A percentile compares a stretch with the other conserved stretches of the same genome.
phyloP scores from a whole-genome alignment of 208 protist species.

The Leishmania amazonensis region DNA sequence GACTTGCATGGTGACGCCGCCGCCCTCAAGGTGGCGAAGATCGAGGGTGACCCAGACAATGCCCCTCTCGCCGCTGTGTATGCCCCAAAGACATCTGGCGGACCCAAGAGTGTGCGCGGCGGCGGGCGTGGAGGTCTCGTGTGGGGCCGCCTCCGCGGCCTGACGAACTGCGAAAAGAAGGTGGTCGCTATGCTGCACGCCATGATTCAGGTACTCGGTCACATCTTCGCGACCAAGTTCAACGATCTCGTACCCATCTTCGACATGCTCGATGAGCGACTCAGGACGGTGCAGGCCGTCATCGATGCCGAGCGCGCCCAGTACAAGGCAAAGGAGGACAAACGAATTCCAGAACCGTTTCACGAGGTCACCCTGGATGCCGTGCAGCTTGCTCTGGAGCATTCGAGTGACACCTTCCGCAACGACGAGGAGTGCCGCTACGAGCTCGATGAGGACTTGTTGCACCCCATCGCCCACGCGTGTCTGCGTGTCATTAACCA shows the following conservation, averaged over 20 bases:
- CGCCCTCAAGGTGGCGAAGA: slow-evolving; percentile 11
- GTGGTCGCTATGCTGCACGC: slow-evolving; percentile 59
- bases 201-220: slow-evolving; percentile 73
- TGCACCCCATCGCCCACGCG: slow-evolving; percentile 87
- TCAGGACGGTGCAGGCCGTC: slow-evolving; percentile 50
- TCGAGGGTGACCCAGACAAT: neutral
- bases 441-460: slow-evolving; percentile 86
- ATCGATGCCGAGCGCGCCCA: slow-evolving; percentile 57
- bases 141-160: slow-evolving; percentile 57
- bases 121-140: slow-evolving; percentile 17
- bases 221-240: slow-evolving; percentile 76
- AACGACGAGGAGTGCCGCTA: slow-evolving; percentile 78
- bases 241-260: slow-evolving; percentile 82
- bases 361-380: slow-evolving; percentile 54
- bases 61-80: neutral
- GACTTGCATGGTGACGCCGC: neutral
- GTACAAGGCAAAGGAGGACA: slow-evolving; percentile 50
- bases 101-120: neutral
- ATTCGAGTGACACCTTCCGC: slow-evolving; percentile 54
- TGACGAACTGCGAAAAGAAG: slow-evolving; percentile 78
- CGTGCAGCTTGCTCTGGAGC: slow-evolving; percentile 38
- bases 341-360: slow-evolving; percentile 62
- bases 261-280: slow-evolving; percentile 49
- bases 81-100: neutral
- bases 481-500: slow-evolving; percentile 73